Base-by-base conservation (phyloP, 345 rosid genomes). In the Sonneratia caseolaris region DNA sequence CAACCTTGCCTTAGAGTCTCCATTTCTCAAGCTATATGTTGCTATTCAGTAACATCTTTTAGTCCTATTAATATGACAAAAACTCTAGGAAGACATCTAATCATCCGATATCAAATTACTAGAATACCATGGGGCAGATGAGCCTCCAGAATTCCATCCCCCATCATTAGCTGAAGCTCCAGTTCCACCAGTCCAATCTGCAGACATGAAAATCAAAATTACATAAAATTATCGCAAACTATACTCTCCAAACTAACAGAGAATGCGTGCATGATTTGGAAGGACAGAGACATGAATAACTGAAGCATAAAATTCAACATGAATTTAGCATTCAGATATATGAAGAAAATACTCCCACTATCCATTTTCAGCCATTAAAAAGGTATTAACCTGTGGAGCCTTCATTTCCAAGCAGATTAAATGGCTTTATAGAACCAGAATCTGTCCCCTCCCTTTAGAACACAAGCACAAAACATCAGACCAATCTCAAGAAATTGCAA, bases 321-420 rank as follows among this genome's bases (percentile, higher is more conserved):
- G 13, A 59, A 24, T 59, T 59, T 9, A 9, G 5, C 64, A 59
- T 22, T 7, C 65, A 61, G 15, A 61, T 12, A 61, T 7, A 53
- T 18, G 6, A 18, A 19, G 59, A 53, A 21, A 53, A 53, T 18
- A 18, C 15, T 13, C 21, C 57, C 12, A 53, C 57, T 53, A 16
- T 53, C 51, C 22, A 18, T 9, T 0, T 59, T 12, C 66, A 62
- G 38, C 27, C 32, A 62, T 35, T 13, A 14, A 3, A 68, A 24
- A 70, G 40, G 70, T n/a, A 51, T 73, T 68, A 73, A 95, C 97
- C 99, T 89, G 84, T 80, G 78, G 91, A 79, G 40, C 91, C 87
- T 75, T 84, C 93, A 72, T 82, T 76, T 68, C 93, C 97, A 76
- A 82, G 82, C 73, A 86, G 72, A 82, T 88, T 91, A 79, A 86